phyloP scores from a whole-genome alignment of 495 filamentous ascomycete genomes.

The Stereocaulon alpinum region DNA sequence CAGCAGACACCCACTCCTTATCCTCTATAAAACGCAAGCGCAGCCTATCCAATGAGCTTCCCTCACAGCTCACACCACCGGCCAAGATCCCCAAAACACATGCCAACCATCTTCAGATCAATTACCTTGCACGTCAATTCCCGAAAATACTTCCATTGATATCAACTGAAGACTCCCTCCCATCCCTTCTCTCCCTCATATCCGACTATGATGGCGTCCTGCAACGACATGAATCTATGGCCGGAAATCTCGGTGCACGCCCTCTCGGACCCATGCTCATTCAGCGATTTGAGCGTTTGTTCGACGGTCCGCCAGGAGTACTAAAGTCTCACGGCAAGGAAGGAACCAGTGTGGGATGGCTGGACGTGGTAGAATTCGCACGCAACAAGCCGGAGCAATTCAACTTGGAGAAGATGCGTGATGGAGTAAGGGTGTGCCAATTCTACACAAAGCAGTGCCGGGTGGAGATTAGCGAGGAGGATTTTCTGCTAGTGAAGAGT shows the following conservation, averaged over 20 bases:
- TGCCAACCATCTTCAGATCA: conserved; percentile 61
- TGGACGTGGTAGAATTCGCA: conserved; percentile 78
- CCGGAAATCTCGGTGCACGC: conserved; percentile 73
- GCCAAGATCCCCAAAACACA: conserved; percentile 44
- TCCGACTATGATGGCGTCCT: conserved; percentile 74
- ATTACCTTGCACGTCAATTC: conserved; percentile 64
- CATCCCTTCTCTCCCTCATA: conserved; percentile 55
- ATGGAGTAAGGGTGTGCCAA: conserved; percentile 61
- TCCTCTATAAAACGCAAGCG: conserved; percentile 48
- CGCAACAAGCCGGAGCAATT: conserved; percentile 72
- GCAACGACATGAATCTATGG: conserved; percentile 75
- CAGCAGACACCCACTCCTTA: conserved; percentile 16
- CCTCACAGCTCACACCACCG: conserved; percentile 32
- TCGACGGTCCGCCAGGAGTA: conserved; percentile 68
- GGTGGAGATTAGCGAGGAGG: conserved; percentile 80
- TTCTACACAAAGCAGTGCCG: conserved; percentile 71
- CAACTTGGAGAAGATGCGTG: conserved; percentile 55
- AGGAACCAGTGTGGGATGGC: conserved; percentile 56
- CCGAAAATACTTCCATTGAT: conserved; percentile 52
- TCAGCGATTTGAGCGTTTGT: conserved; percentile 74
- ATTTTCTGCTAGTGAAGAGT: conserved; percentile 69
- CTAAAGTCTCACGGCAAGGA: conserved; percentile 56
- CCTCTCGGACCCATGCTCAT: conserved; percentile 73
- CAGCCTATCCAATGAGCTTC: conserved; percentile 40
- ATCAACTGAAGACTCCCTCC: conserved; percentile 47